phyloP scores from a whole-genome alignment of 1,139 yeast species.

The Geotrichum bryndzae region DNA sequence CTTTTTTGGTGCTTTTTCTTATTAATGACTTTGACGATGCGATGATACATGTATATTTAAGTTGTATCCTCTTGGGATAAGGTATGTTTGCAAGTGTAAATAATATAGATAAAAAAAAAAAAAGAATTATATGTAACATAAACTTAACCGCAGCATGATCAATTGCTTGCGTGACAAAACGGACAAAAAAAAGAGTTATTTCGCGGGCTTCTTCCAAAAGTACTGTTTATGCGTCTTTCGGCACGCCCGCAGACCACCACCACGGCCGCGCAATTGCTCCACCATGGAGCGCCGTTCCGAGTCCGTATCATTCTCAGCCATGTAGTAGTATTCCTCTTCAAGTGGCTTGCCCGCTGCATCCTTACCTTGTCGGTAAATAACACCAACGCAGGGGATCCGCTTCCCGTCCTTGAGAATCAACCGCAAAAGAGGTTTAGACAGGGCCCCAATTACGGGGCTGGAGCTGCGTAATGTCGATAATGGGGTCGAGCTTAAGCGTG shows the following conservation, averaged over 20 bases:
- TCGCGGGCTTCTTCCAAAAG: constrained; percentile 25
- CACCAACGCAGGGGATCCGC: constrained; percentile 55
- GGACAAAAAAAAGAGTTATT: not conserved
- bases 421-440: not conserved
- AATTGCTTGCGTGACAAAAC: not conserved
- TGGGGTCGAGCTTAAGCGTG: constrained; percentile 83
- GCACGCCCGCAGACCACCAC: constrained; percentile 41
- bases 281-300: constrained; percentile 62
- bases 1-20: not conserved
- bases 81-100: not conserved
- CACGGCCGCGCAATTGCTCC: constrained; percentile 62
- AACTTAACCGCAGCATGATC: not conserved
- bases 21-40: not conserved
- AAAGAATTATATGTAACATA: not conserved
- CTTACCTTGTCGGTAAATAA: constrained; percentile 79
- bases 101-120: not conserved
- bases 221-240: constrained; percentile 86
- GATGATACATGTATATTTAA: not conserved
- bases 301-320: constrained; percentile 76
- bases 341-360: constrained; percentile 95
- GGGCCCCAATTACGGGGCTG: constrained; percentile 18
- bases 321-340: constrained; percentile 89
- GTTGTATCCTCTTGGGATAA: not conserved
- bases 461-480: constrained; percentile 62
- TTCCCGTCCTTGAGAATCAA: not conserved